Percentiles rank a stretch among this genome's conserved stretches.
phyloP scores from a whole-genome alignment of 257 asterid genomes.

The Solanum phureja region DNA sequence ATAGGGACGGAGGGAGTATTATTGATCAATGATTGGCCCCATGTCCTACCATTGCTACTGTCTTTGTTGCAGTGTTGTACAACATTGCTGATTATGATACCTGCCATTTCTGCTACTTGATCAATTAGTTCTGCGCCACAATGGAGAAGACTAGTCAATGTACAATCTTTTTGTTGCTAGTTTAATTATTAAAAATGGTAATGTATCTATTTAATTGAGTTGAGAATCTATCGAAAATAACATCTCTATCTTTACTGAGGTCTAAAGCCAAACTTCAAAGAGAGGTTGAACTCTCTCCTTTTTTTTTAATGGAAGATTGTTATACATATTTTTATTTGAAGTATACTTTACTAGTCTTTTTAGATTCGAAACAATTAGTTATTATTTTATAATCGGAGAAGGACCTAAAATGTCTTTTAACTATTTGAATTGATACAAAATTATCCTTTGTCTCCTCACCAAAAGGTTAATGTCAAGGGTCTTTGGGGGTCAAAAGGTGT shows the following conservation, averaged over 20 bases:
- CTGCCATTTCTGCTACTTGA: not conserved
- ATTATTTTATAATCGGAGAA: no score
- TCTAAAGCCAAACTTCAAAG: not conserved
- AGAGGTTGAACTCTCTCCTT: not conserved
- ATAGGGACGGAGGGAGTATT: not conserved
- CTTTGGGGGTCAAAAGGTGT: no score
- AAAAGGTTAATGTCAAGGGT: accelerated
- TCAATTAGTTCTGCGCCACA: not conserved
- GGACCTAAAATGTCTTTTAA: no score
- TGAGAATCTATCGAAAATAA: not conserved
- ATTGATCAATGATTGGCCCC: not conserved
- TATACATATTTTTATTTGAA: not conserved
- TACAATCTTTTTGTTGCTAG: not conserved
- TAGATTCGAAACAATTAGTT: no score
- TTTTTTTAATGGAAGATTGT: not conserved
- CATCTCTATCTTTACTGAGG: not conserved
- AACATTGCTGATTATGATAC: not conserved
- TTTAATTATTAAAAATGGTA: not conserved
- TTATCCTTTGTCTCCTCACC: accelerated
- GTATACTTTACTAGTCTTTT: no score
- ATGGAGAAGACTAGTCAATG: not conserved
- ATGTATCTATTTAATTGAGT: not conserved
- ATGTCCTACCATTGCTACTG: not conserved
- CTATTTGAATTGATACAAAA: no score
- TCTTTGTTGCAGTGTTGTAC: not conserved